A percentile compares a stretch with the other conserved stretches of the same genome.
Evolutionary conservation across 2,329 filamentous ascomycete genomes (phyloP).

Genomic region (Sclerotinia subarctica): DNA sequence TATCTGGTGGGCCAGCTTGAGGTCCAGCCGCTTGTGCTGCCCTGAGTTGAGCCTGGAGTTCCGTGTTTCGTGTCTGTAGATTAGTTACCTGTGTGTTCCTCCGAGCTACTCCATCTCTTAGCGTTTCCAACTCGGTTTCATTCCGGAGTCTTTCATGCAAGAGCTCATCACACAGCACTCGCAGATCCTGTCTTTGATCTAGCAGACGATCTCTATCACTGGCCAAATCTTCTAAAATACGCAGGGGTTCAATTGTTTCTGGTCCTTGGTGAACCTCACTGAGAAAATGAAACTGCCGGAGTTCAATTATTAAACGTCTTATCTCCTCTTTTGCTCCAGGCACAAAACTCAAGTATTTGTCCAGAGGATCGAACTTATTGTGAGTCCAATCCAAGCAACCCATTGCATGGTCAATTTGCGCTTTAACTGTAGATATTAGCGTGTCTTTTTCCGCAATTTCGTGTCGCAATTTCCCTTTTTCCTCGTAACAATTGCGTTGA

Average conservation of each 20-base stretch:
- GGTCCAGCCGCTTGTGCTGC: background rate
- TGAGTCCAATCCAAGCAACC: constrained; percentile 1
- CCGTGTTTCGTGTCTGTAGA: background rate
- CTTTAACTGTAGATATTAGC: background rate
- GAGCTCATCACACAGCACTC: background rate
- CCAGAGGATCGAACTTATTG: background rate
- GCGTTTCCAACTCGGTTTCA: background rate
- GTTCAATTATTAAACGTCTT: background rate
- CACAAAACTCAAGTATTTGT: background rate
- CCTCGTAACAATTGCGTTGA: background rate
- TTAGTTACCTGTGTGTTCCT: background rate
- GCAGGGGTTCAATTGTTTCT: too few relatives aligned
- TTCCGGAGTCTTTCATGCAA: background rate
- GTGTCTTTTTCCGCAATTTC: background rate
- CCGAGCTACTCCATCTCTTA: background rate
- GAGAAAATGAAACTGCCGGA: background rate
- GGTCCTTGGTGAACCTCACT: background rate
- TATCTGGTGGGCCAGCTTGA: background rate
- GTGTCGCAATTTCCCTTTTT: background rate
- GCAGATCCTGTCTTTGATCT: background rate
- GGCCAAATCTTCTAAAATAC: background rate
- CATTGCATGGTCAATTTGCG: constrained; percentile 11
- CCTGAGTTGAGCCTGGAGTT: background rate
- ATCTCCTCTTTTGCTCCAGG: constrained; percentile 5
- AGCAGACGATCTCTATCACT: background rate